Conservation (phyloP, 805 yeast species). For the Zygosaccharomyces bailii region DNA sequence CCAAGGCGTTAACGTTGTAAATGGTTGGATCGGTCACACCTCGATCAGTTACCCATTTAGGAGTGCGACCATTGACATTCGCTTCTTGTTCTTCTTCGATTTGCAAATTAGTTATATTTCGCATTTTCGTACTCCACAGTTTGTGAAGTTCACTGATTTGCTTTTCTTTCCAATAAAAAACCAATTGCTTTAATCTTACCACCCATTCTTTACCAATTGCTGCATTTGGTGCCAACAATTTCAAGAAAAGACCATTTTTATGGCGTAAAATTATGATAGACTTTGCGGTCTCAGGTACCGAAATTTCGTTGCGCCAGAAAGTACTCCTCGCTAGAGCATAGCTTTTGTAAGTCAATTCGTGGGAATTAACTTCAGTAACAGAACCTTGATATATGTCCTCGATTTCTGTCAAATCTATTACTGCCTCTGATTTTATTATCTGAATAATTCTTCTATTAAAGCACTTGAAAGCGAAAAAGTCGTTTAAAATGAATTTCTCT, state of each 20-base stretch:
- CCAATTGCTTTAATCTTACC: constrained; percentile 41
- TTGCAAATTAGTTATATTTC: constrained; percentile 46
- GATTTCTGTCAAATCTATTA: constrained; percentile 58
- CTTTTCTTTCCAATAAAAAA: constrained; percentile 58
- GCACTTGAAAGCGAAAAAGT: constrained; percentile 59
- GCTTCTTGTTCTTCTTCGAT: constrained; percentile 58
- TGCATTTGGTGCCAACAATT: constrained; percentile 54
- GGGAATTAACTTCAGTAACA: constrained; percentile 21
- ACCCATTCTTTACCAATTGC: constrained; percentile 64
- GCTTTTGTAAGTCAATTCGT: constrained; percentile 33
- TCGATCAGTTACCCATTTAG: constrained; percentile 53
- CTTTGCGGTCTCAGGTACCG: constrained; percentile 30
- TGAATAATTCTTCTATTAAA: constrained; percentile 57
- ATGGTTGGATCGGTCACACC: constrained; percentile 52
- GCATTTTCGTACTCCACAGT: constrained; percentile 38
- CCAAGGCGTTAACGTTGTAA: constrained; percentile 53
- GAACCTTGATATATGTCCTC: constrained; percentile 39
- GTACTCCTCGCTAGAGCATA: constrained; percentile 15
- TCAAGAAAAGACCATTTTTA: constrained; percentile 43
- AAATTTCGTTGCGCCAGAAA: constrained; percentile 23
- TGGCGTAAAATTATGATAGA: constrained; percentile 53
- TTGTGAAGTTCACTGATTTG: constrained; percentile 40
- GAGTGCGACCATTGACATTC: constrained; percentile 42
- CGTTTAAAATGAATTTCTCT: constrained; percentile 47
- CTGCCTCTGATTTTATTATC: constrained; percentile 54